These are phyloP conservation scores for Orychophragmus violaceus DNA, from an alignment of 345 rosid species.

Conservation along the genomic window DNA sequence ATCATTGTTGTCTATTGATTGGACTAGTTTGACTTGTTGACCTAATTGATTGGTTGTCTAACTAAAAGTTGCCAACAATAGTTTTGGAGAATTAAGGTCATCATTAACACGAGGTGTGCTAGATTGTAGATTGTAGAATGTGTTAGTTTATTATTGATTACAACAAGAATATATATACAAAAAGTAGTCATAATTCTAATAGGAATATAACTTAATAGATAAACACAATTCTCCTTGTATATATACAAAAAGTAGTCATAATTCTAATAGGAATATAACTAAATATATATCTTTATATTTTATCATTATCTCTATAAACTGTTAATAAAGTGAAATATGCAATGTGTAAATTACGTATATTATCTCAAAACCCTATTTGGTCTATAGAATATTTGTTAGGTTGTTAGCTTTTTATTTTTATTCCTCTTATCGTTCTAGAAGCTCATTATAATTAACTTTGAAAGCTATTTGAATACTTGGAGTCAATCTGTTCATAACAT, in stretches of 20 bases:
- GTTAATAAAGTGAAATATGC: slow-evolving; percentile 10
- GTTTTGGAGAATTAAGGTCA: neutral
- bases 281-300: no score
- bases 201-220: no score
- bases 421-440: neutral
- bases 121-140: no score
- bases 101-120: slow-evolving; percentile 3
- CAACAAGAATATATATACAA: no score
- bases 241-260: no score
- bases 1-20: slow-evolving; percentile 8
- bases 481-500: neutral
- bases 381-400: neutral
- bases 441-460: neutral
- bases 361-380: neutral
- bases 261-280: no score
- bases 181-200: no score
- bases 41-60: slow-evolving; percentile 4
- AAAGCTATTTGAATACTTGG: neutral
- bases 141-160: no score
- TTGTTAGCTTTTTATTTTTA: neutral
- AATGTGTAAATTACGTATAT: neutral
- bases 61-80: neutral
- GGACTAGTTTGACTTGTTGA: slow-evolving; percentile 15
- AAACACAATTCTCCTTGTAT: no score
- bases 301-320: no score